phyloP scores from a whole-genome alignment of 495 filamentous ascomycete genomes.

The Neurospora sp. region DNA sequence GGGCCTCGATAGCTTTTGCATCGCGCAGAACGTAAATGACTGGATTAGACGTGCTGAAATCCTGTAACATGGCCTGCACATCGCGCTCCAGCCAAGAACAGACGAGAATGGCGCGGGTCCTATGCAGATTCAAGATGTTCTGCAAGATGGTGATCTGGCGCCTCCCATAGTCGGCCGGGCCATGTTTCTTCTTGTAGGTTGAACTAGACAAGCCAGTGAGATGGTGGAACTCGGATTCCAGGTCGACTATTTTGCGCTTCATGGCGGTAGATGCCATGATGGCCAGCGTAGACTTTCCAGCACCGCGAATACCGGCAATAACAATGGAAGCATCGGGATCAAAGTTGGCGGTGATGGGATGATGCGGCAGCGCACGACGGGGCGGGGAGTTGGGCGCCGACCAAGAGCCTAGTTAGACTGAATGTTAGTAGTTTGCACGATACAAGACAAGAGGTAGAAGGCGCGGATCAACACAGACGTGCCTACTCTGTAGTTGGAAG shows the following conservation, averaged over 20 bases:
- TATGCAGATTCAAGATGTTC: constrained; percentile 50
- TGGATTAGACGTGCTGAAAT: constrained; percentile 48
- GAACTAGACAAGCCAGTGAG: constrained; percentile 48
- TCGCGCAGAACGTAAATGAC: constrained; percentile 59
- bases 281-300: constrained; percentile 60
- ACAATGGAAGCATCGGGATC: constrained; percentile 52
- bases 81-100: constrained; percentile 45
- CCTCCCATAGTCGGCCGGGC: constrained; percentile 43
- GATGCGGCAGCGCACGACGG: background rate
- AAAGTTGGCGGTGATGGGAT: constrained; percentile 24
- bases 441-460: background rate
- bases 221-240: constrained; percentile 52
- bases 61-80: constrained; percentile 45
- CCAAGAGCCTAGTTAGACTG: background rate
- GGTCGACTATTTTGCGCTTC: constrained; percentile 52
- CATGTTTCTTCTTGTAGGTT: constrained; percentile 47
- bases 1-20: constrained; percentile 46
- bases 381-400: constrained; percentile 7
- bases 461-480: background rate
- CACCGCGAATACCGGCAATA: constrained; percentile 58
- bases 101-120: constrained; percentile 54
- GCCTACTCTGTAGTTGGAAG: background rate
- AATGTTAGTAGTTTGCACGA: background rate
- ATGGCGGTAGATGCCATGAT: constrained; percentile 57
- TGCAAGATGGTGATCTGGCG: constrained; percentile 48